Base-by-base conservation (phyloP, 164 flowering plant species). In the Nymphaea colorata region DNA sequence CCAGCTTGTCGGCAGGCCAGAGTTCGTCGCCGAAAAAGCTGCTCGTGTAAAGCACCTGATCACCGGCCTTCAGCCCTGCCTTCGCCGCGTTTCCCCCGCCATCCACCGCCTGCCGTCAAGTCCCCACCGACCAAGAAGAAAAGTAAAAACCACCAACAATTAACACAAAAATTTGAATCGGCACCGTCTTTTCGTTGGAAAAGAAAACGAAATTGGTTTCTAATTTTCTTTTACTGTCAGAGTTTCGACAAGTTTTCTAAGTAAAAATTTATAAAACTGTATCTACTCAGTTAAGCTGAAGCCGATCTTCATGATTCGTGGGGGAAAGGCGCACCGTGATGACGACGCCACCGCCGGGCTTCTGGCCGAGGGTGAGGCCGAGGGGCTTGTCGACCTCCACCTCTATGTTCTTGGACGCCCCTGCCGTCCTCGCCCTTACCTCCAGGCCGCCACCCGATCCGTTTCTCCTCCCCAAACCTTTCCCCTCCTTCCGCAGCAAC, bases 1-100 rank as follows among this genome's bases (percentile, higher is more conserved):
- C 98, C 42, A 93, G 85, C 83, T 91, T 93, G 76, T 93, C 97
- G 2, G 98, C 98, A 2, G 97, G 98, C 98, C 98, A 93, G 41
- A 91, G 87, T 72, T 93, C 98, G 77, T 93, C 97, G 15, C 98
- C 98, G 71, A 91, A 93, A 84, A 93, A 93, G 80, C 98, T 93
- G 83, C 97, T 93, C 6, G 98, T 93, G 79, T 93, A 93, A 6
- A 93, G 68, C 3, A 93, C 98, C 68, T 93, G 98, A 68, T 93
- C 98, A 60, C 98, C 98, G 16, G 82, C 67, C 68, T 91, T 93
- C 10, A 91, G 83, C 66, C 97, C 98, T 57, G 93, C 90, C 76
- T 73, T 89, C 67, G 98, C 96, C 51, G 98, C 95, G 82, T 93
- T 91, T 44, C 98, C 98, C 55, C 98, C 91, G 44, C 79, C 76